Evolutionary conservation across 2,329 filamentous ascomycete genomes (phyloP).

Genomic region (Pseudogymnoascus sp.): DNA sequence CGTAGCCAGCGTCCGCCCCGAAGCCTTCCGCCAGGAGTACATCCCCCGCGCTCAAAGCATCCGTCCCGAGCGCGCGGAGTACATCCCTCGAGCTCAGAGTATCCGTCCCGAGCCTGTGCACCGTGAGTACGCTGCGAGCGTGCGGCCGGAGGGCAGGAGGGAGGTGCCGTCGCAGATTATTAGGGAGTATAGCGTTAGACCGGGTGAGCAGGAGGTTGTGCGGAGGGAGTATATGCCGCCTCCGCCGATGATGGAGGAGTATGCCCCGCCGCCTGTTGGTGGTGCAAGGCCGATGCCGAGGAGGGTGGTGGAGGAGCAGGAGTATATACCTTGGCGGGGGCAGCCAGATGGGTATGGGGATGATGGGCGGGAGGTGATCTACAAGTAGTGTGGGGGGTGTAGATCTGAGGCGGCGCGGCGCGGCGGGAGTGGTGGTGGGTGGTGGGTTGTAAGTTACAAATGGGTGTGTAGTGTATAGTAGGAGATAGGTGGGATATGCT

Average conservation of each 20-base stretch:
- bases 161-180: constrained; percentile 20
- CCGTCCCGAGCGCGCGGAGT: constrained; percentile 33
- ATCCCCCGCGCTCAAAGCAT: constrained; percentile 35
- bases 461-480: background rate
- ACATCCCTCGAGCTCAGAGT: constrained; percentile 37
- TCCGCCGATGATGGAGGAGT: background rate
- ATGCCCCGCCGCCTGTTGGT: background rate
- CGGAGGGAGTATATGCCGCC: constrained; percentile 20
- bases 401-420: too few relatives aligned
- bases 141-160: constrained; percentile 26
- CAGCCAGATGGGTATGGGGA: background rate
- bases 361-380: background rate
- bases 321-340: background rate
- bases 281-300: background rate
- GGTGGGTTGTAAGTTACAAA: too few relatives aligned
- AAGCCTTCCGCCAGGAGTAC: constrained; percentile 38
- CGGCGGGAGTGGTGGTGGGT: too few relatives aligned
- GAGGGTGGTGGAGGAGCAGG: background rate
- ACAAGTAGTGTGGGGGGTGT: background rate
- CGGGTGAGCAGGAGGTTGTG: constrained; percentile 17
- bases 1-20: constrained; percentile 30
- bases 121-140: constrained; percentile 32
- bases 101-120: constrained; percentile 33
- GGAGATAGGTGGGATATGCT: background rate
- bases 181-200: constrained; percentile 25